These are phyloP conservation scores for Eleusine indica DNA, from an alignment of 176 grass and related monocot genomes.

Conservation along the genomic window DNA sequence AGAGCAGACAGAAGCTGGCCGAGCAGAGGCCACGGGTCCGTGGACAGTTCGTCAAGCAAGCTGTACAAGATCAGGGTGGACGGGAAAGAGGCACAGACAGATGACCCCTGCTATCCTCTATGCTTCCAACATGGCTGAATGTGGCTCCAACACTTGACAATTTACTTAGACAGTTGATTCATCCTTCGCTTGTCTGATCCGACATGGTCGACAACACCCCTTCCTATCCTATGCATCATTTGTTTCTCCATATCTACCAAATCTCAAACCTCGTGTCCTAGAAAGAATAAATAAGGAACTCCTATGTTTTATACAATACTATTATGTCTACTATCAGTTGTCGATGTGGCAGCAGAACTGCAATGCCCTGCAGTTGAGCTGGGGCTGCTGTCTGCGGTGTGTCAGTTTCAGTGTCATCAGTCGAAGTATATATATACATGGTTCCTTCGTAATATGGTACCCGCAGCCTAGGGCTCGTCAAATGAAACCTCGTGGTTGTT, in stretches of 20 bases:
- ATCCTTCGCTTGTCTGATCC: slow-evolving; percentile 30
- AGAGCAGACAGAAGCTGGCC: slow-evolving; percentile 75
- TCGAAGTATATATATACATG: neutral
- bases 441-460: neutral
- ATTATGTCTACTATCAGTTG: slow-evolving; percentile 1
- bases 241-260: slow-evolving; percentile 13
- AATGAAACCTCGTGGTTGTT: neutral
- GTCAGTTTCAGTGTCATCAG: neutral
- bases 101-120: slow-evolving; percentile 37
- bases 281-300: slow-evolving; percentile 17
- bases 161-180: slow-evolving; percentile 45
- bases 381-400: neutral
- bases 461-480: neutral
- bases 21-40: slow-evolving; percentile 77
- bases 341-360: slow-evolving; percentile 1
- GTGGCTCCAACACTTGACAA: slow-evolving; percentile 1
- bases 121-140: neutral
- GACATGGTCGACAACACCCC: slow-evolving; percentile 18
- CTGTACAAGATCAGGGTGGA: slow-evolving; percentile 36
- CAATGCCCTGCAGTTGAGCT: neutral
- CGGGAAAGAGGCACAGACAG: slow-evolving; percentile 46
- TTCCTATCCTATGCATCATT: slow-evolving; percentile 22
- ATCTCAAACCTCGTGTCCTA: neutral
- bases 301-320: neutral
- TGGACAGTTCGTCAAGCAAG: slow-evolving; percentile 76